These are phyloP conservation scores for Haplosporangium sp. DNA, from an alignment of 371 early-diverging fungal species.

Conservation along the genomic window DNA sequence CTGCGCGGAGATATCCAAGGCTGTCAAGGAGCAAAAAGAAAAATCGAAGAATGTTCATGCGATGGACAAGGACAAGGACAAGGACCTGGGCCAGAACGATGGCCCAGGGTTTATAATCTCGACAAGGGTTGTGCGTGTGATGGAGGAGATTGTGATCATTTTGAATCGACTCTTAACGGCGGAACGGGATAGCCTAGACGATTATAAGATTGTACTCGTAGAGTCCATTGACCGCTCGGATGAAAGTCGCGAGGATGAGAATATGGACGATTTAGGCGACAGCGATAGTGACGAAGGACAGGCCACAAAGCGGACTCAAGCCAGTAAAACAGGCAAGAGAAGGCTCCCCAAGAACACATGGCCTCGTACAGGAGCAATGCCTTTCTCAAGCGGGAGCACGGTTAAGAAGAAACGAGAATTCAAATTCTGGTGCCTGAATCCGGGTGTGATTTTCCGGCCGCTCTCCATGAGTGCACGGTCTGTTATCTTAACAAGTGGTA, in stretches of 20 bases:
- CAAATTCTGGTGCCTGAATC: conserved; percentile 71
- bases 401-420: conserved; percentile 41
- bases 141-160: conserved; percentile 57
- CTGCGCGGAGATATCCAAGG: conserved; percentile 45
- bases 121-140: conserved; percentile 11
- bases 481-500: conserved; percentile 88
- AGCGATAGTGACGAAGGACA: conserved; percentile 1
- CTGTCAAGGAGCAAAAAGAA: conserved; percentile 45
- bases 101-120: conserved; percentile 2
- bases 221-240: conserved; percentile 38
- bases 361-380: background rate
- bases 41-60: conserved; percentile 6
- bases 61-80: background rate
- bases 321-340: background rate
- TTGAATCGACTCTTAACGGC: conserved; percentile 53
- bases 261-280: conserved; percentile 1
- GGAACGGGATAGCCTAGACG: conserved; percentile 46
- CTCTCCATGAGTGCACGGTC: conserved; percentile 62
- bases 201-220: conserved; percentile 60
- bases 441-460: conserved; percentile 71
- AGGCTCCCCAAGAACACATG: background rate
- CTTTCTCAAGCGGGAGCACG: conserved; percentile 1
- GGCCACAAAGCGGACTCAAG: background rate
- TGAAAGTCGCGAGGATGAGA: background rate
- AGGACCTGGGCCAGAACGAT: background rate